phyloP scores from a whole-genome alignment of 2,329 filamentous ascomycete species.

The Fusarium continuum region DNA sequence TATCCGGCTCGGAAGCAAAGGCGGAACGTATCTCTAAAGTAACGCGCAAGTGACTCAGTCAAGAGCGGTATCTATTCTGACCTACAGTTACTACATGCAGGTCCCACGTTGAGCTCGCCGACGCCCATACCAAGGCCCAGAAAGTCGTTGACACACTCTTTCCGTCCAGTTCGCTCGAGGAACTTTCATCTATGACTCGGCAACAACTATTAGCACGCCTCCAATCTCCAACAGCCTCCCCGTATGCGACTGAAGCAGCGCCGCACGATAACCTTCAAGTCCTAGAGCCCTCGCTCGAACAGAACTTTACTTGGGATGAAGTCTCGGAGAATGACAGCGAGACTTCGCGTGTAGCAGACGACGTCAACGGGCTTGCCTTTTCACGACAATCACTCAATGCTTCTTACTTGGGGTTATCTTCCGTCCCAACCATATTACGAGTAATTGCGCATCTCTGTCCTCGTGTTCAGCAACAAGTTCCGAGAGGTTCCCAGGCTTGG shows the following conservation, averaged over 20 bases:
- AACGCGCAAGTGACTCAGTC: not conserved
- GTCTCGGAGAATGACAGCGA: slow-evolving; percentile 1
- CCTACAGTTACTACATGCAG: not conserved
- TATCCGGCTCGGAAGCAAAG: slow-evolving; percentile 9
- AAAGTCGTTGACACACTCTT: not conserved
- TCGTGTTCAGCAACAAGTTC: slow-evolving; percentile 55
- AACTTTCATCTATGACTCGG: slow-evolving; percentile 1
- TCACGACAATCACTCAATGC: slow-evolving; percentile 60
- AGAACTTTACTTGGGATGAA: slow-evolving; percentile 19
- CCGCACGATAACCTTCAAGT: not conserved
- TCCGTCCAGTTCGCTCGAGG: not conserved
- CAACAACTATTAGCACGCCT: not conserved
- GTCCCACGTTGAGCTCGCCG: not conserved
- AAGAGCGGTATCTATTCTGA: not conserved
- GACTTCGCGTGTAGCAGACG: slow-evolving; percentile 4
- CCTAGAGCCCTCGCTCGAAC: not conserved
- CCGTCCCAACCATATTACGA: slow-evolving; percentile 43
- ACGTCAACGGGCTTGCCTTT: slow-evolving; percentile 59
- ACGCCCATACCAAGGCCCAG: not conserved
- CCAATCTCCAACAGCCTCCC: not conserved
- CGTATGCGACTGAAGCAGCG: not conserved
- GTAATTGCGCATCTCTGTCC: slow-evolving; percentile 62
- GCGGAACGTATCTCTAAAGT: slow-evolving; percentile 9
- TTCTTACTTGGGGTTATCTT: slow-evolving; percentile 77
- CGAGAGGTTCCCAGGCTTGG: slow-evolving; percentile 23